phyloP scores from a whole-genome alignment of 2,329 filamentous ascomycete species.

The Arthrobotrys sinensis region DNA sequence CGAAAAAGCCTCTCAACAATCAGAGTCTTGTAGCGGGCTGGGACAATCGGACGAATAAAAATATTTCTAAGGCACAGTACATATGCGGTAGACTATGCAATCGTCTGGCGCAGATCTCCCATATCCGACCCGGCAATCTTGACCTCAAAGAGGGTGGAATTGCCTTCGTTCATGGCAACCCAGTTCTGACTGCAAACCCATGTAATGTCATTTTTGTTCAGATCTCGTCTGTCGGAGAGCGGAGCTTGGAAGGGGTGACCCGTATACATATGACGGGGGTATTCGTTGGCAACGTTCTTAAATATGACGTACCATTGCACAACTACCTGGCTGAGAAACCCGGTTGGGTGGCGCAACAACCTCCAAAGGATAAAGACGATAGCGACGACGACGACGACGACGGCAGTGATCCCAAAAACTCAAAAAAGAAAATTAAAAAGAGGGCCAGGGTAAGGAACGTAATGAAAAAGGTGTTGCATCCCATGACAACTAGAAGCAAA shows the following conservation, averaged over 20 bases:
- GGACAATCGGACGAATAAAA: neutral
- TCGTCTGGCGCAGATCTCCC: slow-evolving; percentile 1
- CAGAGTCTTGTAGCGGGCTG: neutral
- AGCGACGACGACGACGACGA: neutral
- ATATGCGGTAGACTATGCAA: slow-evolving; percentile 4
- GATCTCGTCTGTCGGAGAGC: slow-evolving; percentile 1
- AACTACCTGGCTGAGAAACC: slow-evolving; percentile 1
- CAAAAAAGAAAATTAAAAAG: slow-evolving; percentile 3
- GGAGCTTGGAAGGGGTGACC: slow-evolving; percentile 5
- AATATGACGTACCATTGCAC: neutral
- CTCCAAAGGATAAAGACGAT: neutral
- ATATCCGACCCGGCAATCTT: neutral
- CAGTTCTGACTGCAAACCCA: neutral
- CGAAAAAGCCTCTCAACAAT: neutral
- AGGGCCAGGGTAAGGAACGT: neutral
- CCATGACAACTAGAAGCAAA: neutral
- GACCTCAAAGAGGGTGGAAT: neutral
- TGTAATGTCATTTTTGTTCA: slow-evolving; percentile 8
- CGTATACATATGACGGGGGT: slow-evolving; percentile 6
- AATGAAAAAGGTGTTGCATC: neutral
- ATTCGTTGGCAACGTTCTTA: neutral
- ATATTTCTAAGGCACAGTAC: neutral
- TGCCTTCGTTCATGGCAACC: neutral
- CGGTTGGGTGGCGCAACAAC: slow-evolving; percentile 3
- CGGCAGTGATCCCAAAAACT: neutral